phyloP scores from a whole-genome alignment of 345 rosid species.

The Corchorus olitorius region DNA sequence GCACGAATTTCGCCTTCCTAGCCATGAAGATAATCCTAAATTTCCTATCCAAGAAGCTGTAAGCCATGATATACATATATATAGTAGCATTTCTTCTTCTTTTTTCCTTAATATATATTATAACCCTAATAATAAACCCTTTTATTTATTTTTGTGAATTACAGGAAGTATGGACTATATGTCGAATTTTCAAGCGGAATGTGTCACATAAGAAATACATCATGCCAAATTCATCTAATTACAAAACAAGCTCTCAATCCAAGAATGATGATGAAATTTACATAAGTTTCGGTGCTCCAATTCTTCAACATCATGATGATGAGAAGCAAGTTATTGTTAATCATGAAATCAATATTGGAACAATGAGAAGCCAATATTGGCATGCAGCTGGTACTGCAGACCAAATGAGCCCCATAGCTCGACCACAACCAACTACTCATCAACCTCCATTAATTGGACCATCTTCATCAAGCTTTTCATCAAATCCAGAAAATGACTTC shows the following conservation, averaged over 20 bases:
- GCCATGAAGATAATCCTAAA: constrained; percentile 31
- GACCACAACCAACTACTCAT: constrained; percentile 1
- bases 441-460: constrained; percentile 36
- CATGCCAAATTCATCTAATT: constrained; percentile 35
- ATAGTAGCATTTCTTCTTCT: too few species aligned
- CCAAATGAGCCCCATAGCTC: constrained; percentile 13
- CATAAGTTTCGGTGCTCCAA: constrained; percentile 47
- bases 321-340: constrained; percentile 26
- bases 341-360: constrained; percentile 7
- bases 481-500: constrained; percentile 35
- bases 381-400: background rate
- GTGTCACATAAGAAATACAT: constrained; percentile 44
- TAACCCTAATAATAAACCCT: background rate
- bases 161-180: constrained; percentile 92
- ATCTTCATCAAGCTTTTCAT: constrained; percentile 41
- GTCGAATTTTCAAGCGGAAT: constrained; percentile 73
- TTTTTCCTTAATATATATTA: background rate
- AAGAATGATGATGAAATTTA: constrained; percentile 38
- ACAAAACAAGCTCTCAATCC: constrained; percentile 26
- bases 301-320: constrained; percentile 22
- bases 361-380: constrained; percentile 19
- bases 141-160: background rate
- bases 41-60: constrained; percentile 61
- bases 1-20: constrained; percentile 95
- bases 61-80: constrained; percentile 23